Base-by-base conservation (phyloP, 805 yeast genomes). In the Barnettozyma siamensis region DNA sequence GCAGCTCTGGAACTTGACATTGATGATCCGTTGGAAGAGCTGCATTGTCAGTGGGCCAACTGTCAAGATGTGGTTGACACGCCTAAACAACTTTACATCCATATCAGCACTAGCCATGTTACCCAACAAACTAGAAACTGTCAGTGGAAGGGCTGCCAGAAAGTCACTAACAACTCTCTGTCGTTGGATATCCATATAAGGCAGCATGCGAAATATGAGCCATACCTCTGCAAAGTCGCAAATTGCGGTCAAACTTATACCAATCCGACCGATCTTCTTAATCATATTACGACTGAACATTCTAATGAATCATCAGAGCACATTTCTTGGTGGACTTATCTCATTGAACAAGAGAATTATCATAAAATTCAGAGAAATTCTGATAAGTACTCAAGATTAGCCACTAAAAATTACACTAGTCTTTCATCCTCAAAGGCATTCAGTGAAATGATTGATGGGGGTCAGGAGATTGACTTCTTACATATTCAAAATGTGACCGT, bases 131-230 rank as follows among this genome's bases (percentile, higher is more conserved):
- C 12, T 13, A 32, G 27, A 17, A 24, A 26, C 7, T 82, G 88
- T 48, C 73, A 69, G 33, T 82, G 89, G 89, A 69, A 64, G 30
- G 72, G 67, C 9, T 82, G 89, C 54, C 12, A 48, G 78, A 13
- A 30, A 8, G 64, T 64, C 21, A 80, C 73, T 52, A 76, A 76
- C 13, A 71, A 77, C 10, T 54, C 79, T 37, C 73, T 74, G 58
- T 80, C 83, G 1, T 64, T 83, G 26, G 65, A 78, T 0, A 67
- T 83, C 0, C 91, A 83, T 54, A 64, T 80, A 48, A 58, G 86
- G 41, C 67, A 76, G 2, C 91, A 83, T 56, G 76, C 83, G 0
- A 80, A 83, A 2, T 84, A 81, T 50, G 71, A 71, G 50, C 86
- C 86, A 28, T 79, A 73, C 49, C 73, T 67, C 50, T 83, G 91